A percentile compares a stretch with the other conserved stretches of the same genome.
phyloP scores from a whole-genome alignment of 768 basidiomycete genomes.

The Lactifluus echinatus region DNA sequence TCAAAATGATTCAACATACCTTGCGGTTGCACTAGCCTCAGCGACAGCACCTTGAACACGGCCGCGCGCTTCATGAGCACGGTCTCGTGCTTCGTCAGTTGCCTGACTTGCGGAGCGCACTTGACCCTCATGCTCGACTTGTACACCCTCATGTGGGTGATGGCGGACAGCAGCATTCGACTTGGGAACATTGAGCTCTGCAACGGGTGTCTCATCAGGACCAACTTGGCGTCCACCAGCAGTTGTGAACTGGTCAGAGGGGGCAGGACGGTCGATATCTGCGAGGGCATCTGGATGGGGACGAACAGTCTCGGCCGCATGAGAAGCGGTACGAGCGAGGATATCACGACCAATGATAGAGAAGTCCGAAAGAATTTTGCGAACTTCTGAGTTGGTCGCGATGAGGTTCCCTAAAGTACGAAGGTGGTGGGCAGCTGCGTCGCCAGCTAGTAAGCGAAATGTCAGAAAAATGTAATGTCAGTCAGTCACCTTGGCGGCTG shows the following conservation, averaged over 20 bases:
- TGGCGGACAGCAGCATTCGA: slow-evolving; percentile 36
- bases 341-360: slow-evolving; percentile 75
- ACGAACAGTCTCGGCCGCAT: slow-evolving; percentile 59
- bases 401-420: slow-evolving; percentile 82
- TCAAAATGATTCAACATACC: background rate
- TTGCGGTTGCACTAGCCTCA: slow-evolving; percentile 23
- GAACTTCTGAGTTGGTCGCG: slow-evolving; percentile 87
- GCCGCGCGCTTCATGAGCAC: slow-evolving; percentile 14
- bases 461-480: background rate
- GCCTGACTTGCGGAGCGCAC: slow-evolving; percentile 22
- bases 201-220: slow-evolving; percentile 39
- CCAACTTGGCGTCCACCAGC: slow-evolving; percentile 34
- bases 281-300: slow-evolving; percentile 55
- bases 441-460: background rate
- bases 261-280: slow-evolving; percentile 61
- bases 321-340: slow-evolving; percentile 61
- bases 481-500: slow-evolving; percentile 44
- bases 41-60: background rate
- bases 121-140: slow-evolving; percentile 30
- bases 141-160: slow-evolving; percentile 39
- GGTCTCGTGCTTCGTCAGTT: background rate
- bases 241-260: slow-evolving; percentile 56
- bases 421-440: slow-evolving; percentile 67
- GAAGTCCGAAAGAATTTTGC: slow-evolving; percentile 80
- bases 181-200: slow-evolving; percentile 39